Conservation (phyloP, 2,329 filamentous ascomycete species). For the Fusarium irregulare region DNA sequence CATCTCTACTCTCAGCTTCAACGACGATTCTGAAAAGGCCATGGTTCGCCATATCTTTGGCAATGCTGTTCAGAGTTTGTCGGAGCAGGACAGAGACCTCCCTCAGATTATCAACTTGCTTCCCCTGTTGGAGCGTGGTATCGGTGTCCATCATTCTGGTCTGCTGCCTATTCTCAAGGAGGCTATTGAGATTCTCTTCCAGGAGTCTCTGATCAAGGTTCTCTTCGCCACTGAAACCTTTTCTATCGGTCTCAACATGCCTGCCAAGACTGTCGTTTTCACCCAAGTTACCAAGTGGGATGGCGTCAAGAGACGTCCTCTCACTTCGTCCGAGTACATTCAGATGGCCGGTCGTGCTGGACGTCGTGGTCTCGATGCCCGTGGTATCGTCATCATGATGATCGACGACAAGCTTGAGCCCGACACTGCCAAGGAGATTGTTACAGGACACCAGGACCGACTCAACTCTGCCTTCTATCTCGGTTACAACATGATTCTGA, state of each 20-base stretch:
- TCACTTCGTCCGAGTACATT: conserved; percentile 95
- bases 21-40: conserved; percentile 93
- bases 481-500: conserved; percentile 99
- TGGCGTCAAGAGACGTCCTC: conserved; percentile 80
- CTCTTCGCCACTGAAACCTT: conserved; percentile 98
- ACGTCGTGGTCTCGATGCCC: conserved; percentile 95
- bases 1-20: conserved; percentile 90
- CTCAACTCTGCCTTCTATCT: conserved; percentile 98
- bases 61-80: conserved; percentile 91
- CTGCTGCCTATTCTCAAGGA: conserved; percentile 96
- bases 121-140: conserved; percentile 87
- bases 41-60: conserved; percentile 96
- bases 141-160: conserved; percentile 97
- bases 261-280: conserved; percentile 99
- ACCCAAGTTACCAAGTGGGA: conserved; percentile 97
- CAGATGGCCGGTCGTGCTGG: conserved; percentile 99
- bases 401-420: conserved; percentile 97
- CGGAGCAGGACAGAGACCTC: conserved; percentile 87
- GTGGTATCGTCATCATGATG: conserved; percentile 99
- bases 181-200: conserved; percentile 98
- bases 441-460: conserved; percentile 95
- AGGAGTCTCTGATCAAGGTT: conserved; percentile 97
- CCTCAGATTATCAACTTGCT: conserved; percentile 93
- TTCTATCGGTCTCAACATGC: conserved; percentile 99
- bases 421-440: conserved; percentile 91